Evolutionary conservation across 2,329 filamentous ascomycete species (phyloP).

Genomic region (Fusarium compactum): DNA sequence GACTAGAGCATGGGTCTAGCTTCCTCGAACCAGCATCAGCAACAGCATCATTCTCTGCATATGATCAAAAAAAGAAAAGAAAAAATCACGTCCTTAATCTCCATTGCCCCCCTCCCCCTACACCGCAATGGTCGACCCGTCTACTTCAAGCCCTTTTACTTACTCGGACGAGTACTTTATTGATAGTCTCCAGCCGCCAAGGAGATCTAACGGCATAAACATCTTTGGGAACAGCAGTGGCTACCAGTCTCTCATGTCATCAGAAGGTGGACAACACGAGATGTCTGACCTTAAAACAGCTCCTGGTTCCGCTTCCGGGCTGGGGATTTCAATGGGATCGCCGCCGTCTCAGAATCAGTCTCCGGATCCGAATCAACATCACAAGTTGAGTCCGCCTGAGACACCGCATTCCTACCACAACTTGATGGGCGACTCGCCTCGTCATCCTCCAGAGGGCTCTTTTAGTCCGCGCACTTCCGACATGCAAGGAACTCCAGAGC

Average conservation of each 20-base stretch:
- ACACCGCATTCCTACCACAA: conserved; percentile 42
- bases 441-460: conserved; percentile 14
- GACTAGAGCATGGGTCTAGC: conserved; percentile 6
- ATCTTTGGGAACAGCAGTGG: conserved; percentile 40
- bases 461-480: conserved; percentile 25
- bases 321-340: conserved; percentile 36
- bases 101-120: not conserved
- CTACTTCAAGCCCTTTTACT: conserved; percentile 18
- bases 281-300: conserved; percentile 31
- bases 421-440: conserved; percentile 22
- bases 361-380: conserved; percentile 24
- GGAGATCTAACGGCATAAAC: conserved; percentile 28
- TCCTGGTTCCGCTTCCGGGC: conserved; percentile 24
- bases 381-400: conserved; percentile 35
- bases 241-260: conserved; percentile 39
- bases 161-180: conserved; percentile 16
- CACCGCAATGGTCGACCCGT: conserved; percentile 33
- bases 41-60: not conserved
- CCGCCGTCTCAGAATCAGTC: conserved; percentile 5
- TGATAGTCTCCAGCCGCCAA: conserved; percentile 11
- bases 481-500: conserved; percentile 26
- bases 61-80: not conserved
- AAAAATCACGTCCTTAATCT: conserved; percentile 1
- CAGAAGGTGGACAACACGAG: conserved; percentile 34
- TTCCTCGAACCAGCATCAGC: conserved; percentile 2